Evolutionary conservation across 2,329 filamentous ascomycete genomes (phyloP).

Genomic region (Acrocalymma vagum): DNA sequence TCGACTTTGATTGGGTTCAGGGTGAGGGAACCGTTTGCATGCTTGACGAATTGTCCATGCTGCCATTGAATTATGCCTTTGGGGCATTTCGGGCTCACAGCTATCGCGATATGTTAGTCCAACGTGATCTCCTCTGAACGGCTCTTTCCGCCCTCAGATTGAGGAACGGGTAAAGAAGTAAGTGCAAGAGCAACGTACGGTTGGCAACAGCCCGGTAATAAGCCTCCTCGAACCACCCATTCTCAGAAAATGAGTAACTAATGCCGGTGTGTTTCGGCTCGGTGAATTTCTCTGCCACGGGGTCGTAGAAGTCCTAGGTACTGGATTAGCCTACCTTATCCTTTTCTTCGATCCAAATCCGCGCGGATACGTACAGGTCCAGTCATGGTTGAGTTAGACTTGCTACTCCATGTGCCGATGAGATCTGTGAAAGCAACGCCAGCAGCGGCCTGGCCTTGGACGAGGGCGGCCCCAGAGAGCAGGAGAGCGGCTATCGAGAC

Average conservation of each 20-base stretch:
- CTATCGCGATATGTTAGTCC: conserved; percentile 50
- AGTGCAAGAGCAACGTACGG: too few species aligned
- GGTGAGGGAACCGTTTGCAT: conserved; percentile 65
- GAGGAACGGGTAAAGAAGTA: too few species aligned
- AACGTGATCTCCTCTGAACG: not conserved
- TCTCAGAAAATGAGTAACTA: conserved; percentile 75
- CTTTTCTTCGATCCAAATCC: conserved; percentile 20
- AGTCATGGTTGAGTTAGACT: conserved; percentile 73
- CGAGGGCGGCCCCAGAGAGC: conserved; percentile 47
- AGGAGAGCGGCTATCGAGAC: conserved; percentile 39
- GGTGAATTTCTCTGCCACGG: conserved; percentile 69
- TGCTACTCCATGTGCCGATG: conserved; percentile 77
- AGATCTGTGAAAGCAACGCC: conserved; percentile 55
- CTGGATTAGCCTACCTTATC: conserved; percentile 18
- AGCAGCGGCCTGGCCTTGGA: conserved; percentile 41
- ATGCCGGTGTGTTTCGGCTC: conserved; percentile 73
- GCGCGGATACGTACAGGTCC: conserved; percentile 65
- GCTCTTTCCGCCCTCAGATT: too few species aligned
- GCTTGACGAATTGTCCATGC: conserved; percentile 69
- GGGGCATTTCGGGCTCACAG: conserved; percentile 67
- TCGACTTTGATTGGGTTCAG: conserved; percentile 71
- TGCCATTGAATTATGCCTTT: conserved; percentile 76
- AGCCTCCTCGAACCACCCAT: conserved; percentile 74
- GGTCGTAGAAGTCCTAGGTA: conserved; percentile 72
- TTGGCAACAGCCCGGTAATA: conserved; percentile 75